Percentiles rank a stretch among this genome's conserved stretches.
These are phyloP conservation scores for Lunularia cruciata DNA, from an alignment of 225 moss, liverwort and hornwort genomes.

Conservation along the genomic window DNA sequence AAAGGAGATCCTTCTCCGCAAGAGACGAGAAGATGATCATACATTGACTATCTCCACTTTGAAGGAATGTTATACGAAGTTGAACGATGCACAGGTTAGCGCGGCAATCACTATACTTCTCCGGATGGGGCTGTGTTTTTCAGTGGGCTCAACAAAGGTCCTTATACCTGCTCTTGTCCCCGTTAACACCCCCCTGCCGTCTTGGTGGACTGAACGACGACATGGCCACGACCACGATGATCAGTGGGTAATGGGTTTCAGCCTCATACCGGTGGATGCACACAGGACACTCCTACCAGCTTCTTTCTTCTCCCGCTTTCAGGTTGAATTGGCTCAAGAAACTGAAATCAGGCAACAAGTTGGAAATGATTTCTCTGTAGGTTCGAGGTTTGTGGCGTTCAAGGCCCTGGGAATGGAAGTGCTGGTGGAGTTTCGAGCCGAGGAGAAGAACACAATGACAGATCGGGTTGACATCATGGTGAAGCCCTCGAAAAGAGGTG, in stretches of 20 bases:
- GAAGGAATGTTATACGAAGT: not conserved
- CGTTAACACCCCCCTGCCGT: not conserved
- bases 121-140: constrained; percentile 9
- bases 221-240: not conserved
- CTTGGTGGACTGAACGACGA: too few species aligned
- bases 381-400: too few species aligned
- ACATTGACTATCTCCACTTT: not conserved
- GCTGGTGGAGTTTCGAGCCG: too few species aligned
- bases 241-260: constrained; percentile 31
- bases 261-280: not conserved
- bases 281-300: constrained; percentile 20
- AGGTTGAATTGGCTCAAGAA: too few species aligned
- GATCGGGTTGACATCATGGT: too few species aligned
- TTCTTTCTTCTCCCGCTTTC: constrained; percentile 25
- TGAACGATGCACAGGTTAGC: not conserved
- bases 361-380: too few species aligned
- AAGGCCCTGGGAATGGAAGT: too few species aligned
- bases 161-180: constrained; percentile 8
- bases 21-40: not conserved
- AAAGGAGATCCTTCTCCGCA: not conserved
- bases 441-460: too few species aligned
- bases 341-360: too few species aligned
- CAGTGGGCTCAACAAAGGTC: not conserved
- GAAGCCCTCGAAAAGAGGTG: too few species aligned
- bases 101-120: not conserved